These are phyloP conservation scores for Hymenochaete sp. DNA, from an alignment of 1,284 basidiomycete genomes.

Conservation along the genomic window DNA sequence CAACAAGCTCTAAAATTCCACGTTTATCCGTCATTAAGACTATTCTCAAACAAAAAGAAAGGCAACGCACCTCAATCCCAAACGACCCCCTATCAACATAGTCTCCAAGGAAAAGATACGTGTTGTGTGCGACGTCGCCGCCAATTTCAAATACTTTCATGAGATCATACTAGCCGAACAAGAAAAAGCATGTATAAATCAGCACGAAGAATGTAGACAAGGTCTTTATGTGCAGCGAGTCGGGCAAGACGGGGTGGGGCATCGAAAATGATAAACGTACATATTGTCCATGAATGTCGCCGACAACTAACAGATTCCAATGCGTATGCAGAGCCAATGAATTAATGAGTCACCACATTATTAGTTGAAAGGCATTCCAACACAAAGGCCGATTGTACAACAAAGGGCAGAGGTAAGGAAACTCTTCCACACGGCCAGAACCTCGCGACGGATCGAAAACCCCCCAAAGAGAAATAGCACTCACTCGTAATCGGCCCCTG, in stretches of 20 bases:
- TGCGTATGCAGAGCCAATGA: too few relatives aligned
- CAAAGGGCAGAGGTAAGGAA: too few relatives aligned
- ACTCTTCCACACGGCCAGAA: too few relatives aligned
- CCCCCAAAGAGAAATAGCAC: constrained; percentile 29
- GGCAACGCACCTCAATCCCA: constrained; percentile 72
- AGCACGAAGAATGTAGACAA: constrained; percentile 13
- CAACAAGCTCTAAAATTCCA: constrained; percentile 70
- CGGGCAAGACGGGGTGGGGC: too few relatives aligned
- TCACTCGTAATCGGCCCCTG: constrained; percentile 89
- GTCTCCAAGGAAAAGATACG: constrained; percentile 95
- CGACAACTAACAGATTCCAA: too few relatives aligned
- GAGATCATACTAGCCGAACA: constrained; percentile 71
- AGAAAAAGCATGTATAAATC: constrained; percentile 11
- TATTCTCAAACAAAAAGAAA: constrained; percentile 18
- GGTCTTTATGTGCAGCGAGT: too few relatives aligned
- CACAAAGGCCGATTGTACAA: constrained; percentile 12
- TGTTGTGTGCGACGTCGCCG: constrained; percentile 79
- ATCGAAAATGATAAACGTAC: constrained; percentile 58
- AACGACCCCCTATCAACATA: constrained; percentile 98
- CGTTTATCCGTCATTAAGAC: too few relatives aligned
- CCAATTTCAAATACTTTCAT: constrained; percentile 99
- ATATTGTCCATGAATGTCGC: constrained; percentile 98
- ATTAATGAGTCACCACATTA: too few relatives aligned
- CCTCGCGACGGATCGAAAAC: too few relatives aligned
- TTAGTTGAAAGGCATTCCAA: too few relatives aligned